A percentile compares a stretch with the other conserved stretches of the same genome.
These are phyloP conservation scores for Skeletonema potamos DNA, from an alignment of 108 stramenopile genomes.

Conservation along the genomic window DNA sequence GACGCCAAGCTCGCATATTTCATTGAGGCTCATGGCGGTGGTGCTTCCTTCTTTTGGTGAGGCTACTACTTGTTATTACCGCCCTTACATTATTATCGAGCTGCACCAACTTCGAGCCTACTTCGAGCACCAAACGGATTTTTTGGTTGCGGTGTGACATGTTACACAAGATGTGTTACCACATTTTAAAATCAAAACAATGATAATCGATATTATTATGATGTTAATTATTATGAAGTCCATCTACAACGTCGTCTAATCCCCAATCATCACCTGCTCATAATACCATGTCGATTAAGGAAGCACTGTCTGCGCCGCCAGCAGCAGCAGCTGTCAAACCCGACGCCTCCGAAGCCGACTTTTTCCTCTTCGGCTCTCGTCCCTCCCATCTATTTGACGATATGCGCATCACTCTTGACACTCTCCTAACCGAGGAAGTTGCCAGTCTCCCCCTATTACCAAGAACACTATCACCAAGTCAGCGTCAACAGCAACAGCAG, in stretches of 20 bases:
- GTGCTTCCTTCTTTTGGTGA: no score
- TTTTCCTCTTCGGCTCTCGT: constrained; percentile 47
- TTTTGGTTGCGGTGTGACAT: no score
- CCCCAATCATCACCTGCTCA: neutral
- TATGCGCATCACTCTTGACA: constrained; percentile 43
- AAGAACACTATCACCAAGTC: neutral
- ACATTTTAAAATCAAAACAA: no score
- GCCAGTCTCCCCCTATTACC: constrained; percentile 52
- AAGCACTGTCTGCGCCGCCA: neutral
- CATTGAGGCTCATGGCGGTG: neutral
- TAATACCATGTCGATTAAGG: neutral
- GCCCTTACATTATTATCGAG: no score
- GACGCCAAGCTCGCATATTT: constrained; percentile 31
- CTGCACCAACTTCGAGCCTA: no score
- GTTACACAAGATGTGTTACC: no score
- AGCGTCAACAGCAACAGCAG: neutral
- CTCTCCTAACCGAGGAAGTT: constrained; percentile 43
- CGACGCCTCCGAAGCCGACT: constrained; percentile 30
- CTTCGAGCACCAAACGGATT: no score
- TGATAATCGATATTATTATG: no score
- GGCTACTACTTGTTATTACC: no score
- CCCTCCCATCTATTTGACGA: constrained; percentile 49
- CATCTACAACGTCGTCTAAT: no score
- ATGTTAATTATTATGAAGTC: no score
- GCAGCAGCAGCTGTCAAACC: neutral